Percentiles rank a stretch among this genome's conserved stretches.
phyloP scores from a whole-genome alignment of 495 filamentous ascomycete species.

The Penicillium tannophilum region DNA sequence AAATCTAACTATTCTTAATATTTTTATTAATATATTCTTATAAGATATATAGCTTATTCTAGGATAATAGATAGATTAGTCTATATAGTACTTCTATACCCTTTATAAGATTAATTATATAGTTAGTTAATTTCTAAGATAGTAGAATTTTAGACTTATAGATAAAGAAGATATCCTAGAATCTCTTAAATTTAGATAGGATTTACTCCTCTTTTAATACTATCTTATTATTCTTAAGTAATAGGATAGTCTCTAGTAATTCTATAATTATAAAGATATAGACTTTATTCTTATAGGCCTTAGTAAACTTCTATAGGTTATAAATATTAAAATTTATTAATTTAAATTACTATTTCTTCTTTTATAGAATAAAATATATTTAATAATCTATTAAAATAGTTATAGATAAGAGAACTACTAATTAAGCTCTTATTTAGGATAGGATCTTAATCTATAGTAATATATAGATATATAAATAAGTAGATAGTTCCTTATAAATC shows the following conservation, averaged over 20 bases:
- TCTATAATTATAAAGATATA: slow-evolving; percentile 1
- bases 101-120: background rate
- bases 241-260: background rate
- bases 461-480: background rate
- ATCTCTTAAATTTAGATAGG: background rate
- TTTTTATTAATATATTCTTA: background rate
- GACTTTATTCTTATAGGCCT: background rate
- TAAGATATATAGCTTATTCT: background rate
- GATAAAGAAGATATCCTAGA: background rate
- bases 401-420: background rate
- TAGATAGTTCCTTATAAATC: background rate
- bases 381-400: background rate
- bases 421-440: background rate
- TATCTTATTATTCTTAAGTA: background rate
- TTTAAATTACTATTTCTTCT: slow-evolving; percentile 1
- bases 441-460: background rate
- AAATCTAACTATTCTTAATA: background rate
- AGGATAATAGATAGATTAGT: background rate
- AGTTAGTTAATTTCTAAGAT: background rate
- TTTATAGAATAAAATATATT: slow-evolving; percentile 2
- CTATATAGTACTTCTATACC: background rate
- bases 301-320: slow-evolving; percentile 1
- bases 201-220: background rate
- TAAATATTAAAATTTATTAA: background rate
- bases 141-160: background rate